Base-by-base conservation (phyloP, 2,329 filamentous ascomycete species). In the Pseudocercospora vitis region DNA sequence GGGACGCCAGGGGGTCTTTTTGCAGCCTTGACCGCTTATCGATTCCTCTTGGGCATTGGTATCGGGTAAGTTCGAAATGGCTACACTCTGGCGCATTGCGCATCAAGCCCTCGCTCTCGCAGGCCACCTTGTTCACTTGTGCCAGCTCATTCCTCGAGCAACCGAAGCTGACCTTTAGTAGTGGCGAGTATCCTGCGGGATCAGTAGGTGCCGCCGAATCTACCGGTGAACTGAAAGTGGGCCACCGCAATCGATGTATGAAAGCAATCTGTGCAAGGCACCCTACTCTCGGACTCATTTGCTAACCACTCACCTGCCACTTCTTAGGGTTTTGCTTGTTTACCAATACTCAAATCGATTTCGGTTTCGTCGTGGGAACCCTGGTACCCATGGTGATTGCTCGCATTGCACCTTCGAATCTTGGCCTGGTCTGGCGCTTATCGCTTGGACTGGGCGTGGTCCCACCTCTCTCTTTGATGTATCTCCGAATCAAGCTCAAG, bases 321-420 rank as follows among this genome's bases (percentile, higher is more conserved):
- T 95, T n/a, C n/a, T n/a, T n/a, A n/a, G n/a, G 90, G 89, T 96
- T 77, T 58, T 56, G 55, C 31, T 49, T 95, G 60, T 95, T 94
- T 71, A 95, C 89, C 42, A 95, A 95, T 71, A 83, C 87, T 19
- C 88, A 91, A 77, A 95, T 95, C 56, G 89, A 95, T 67, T 81
- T 84, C 49, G 91, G 89, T 0, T 96, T 95, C 60, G 87, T 95
- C 1, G 77, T 92, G 51, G 85, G 89, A 7, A 85, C 88, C 0
- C 83, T 95, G 57, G 83, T 94, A 1, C 88, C 90, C 0, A 84
- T 85, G 72, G 75, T 87, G 40, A 70, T 87, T 23, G 55, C 56
- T n/a, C 39, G 53, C 1, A 58, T 60, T 47, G 56, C 59, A 23
- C 57, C 60, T 61, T 71, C 79, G 7, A 85, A 92, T 66, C 78